Base-by-base conservation (phyloP, 129 eudicot genomes). In the Ambrosia artemisiifolia region DNA sequence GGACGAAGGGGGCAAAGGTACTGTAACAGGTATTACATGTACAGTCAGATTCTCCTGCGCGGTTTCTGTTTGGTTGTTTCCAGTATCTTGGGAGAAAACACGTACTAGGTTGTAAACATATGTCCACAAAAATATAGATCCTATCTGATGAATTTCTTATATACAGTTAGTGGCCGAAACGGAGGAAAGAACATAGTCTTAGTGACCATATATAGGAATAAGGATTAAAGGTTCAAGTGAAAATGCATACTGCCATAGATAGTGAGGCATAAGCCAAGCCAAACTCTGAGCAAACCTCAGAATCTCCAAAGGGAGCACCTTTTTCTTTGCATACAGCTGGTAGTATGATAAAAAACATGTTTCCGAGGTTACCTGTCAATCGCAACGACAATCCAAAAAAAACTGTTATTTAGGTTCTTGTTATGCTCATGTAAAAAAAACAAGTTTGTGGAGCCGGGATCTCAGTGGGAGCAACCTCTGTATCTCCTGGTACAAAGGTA, bases 241-340 rank as follows among this genome's bases (percentile, higher is more conserved):
- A 49, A 54, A 61, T 6, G n/a, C n/a, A n/a, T n/a, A n/a, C n/a
- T n/a, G n/a, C n/a, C 91, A 84, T 72, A 34, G 96, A 95, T 56
- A 95, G 87, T 46, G 96, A 90, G 81, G 89, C 91, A 78, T 95
- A 95, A 42, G 86, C 94, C 78, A 88, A 55, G 47, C 88, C 99
- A 54, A 75, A 75, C 40, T 67, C 50, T 9, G 76, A 51, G 54
- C 99, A 95, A 69, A 83, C 88, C 71, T 78, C 84, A 17, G 89
- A 79, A 74, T 81, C 79, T 46, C 99, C 99, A 65, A 90, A 95
- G 6, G 97, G 97, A 70, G 87, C 88, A 20, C 78, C 89, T 47
- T 78, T 79, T 80, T 95, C 99, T 77, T 85, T 90, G 74, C 99
- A 95, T 32, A 91, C 84, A 77, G 99, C 96, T 53, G 97, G 99